Evolutionary conservation across 495 filamentous ascomycete species (phyloP), one percentile per base, ranked within the genome.

Genomic region (Aspergillus bertholletiae): DNA sequence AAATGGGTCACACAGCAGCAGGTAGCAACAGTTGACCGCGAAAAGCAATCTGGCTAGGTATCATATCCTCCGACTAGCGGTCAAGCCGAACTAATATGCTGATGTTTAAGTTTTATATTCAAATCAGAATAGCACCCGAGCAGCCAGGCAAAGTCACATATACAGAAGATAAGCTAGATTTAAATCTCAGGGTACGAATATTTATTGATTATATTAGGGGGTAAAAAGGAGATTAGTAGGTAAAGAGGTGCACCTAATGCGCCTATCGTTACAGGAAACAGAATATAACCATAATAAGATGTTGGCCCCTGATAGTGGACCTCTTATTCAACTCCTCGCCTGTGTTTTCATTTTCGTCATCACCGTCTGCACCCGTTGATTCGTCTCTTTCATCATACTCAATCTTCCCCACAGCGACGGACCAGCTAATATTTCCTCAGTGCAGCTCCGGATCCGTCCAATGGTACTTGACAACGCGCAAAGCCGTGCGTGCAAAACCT

Each of bases 381-480:
- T 66, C n/a, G 72, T 73, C 49, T 72, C 70, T 58, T 64, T 63
- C 11, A 74, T 70, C 72, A 76, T 74, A 1, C 65, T 48, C 44
- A 69, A 30, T 30, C 60, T 60, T 4, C 72, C 69, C 5, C 57
- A 51, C 0, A 62, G 61, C 1, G 68, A 57, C 0, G 62, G 56
- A 2, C 53, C 53, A 15, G 62, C 32, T 21, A 65, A 20, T 24
- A 64, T 47, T 23, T 69, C 56, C 49, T 71, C 66, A 49, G 63
- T 63, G 40, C 64, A 70, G 15, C 53, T 28, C 4, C 60, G 61
- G 39, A 71, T 68, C 8, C 60, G 62, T 9, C 67, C 58, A 21
- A 73, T 55, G 2, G 63, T 66, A 15, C 55, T 34, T 6, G 68
- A 52, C 43, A 74, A 51, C 21, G 59, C 63, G 6, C 59, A 63